Percentiles rank a stretch among this genome's conserved stretches.
Conservation (phyloP, 768 basidiomycete species). For the Atractiella rhizophila region DNA sequence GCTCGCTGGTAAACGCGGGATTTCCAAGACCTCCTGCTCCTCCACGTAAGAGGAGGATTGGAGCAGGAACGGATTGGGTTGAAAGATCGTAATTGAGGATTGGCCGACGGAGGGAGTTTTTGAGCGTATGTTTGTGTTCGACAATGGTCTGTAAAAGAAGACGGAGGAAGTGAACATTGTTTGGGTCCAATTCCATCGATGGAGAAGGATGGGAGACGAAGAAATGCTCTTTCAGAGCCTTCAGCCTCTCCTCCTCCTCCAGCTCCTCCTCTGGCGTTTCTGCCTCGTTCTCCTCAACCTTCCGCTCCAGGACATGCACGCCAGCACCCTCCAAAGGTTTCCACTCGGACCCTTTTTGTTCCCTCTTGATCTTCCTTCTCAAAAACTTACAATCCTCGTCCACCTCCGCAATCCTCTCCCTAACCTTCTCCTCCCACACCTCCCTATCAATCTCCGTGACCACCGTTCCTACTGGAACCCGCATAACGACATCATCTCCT, state of each 20-base stretch:
- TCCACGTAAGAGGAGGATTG: constrained; percentile 25
- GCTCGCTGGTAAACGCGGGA: constrained; percentile 49
- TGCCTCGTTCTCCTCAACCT: constrained; percentile 37
- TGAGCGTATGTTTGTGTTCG: too few relatives aligned
- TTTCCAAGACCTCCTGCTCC: constrained; percentile 69
- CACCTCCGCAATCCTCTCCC: constrained; percentile 39
- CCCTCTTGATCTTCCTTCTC: constrained; percentile 13
- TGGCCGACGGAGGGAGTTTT: too few relatives aligned
- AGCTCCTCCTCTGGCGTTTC: constrained; percentile 31
- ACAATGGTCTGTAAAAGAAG: too few relatives aligned
- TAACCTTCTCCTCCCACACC: constrained; percentile 17
- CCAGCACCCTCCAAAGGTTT: too few relatives aligned
- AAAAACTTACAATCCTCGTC: constrained; percentile 18
- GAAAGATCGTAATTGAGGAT: constrained; percentile 5
- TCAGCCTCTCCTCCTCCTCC: constrained; percentile 17
- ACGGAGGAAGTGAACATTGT: constrained; percentile 5
- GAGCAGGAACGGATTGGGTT: constrained; percentile 2
- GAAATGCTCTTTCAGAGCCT: too few relatives aligned
- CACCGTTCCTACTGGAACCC: constrained; percentile 73
- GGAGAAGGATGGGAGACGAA: not conserved
- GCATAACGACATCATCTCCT: constrained; percentile 44
- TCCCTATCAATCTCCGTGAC: constrained; percentile 32
- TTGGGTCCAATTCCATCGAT: constrained; percentile 10
- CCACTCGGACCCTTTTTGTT: constrained; percentile 21
- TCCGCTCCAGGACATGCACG: constrained; percentile 67